Evolutionary conservation across 345 rosid species (phyloP).

Genomic region (Eucalyptus regnans): DNA sequence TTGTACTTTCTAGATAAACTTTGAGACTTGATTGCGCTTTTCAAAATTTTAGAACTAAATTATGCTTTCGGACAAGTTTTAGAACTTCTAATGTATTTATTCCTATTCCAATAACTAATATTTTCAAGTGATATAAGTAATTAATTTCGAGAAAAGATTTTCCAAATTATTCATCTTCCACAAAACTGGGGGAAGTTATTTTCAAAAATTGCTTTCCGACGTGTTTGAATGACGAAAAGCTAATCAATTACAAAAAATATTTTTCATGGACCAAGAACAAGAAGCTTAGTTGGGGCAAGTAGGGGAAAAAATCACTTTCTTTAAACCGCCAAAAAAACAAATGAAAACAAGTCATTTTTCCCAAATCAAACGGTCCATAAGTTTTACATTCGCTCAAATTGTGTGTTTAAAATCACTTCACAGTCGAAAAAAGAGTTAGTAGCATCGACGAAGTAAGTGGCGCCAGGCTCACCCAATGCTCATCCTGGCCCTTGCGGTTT

Average conservation of each 20-base stretch:
- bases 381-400: background rate
- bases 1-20: accelerated
- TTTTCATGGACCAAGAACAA: too few relatives aligned
- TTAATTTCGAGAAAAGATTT: accelerated
- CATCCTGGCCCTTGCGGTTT: background rate
- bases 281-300: background rate
- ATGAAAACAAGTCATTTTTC: background rate
- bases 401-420: background rate
- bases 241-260: too few relatives aligned
- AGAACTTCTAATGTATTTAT: accelerated
- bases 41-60: accelerated
- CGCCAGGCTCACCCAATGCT: background rate
- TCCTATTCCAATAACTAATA: accelerated
- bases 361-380: background rate
- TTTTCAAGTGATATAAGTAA: accelerated
- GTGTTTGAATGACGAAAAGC: background rate
- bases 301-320: background rate
- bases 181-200: background rate
- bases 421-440: background rate
- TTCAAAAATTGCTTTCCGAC: too few relatives aligned
- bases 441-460: background rate
- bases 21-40: accelerated
- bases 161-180: background rate
- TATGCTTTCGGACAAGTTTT: accelerated
- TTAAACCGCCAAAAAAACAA: background rate